Conservation (phyloP, 1,284 basidiomycete genomes). For the Naganishia sp. region DNA sequence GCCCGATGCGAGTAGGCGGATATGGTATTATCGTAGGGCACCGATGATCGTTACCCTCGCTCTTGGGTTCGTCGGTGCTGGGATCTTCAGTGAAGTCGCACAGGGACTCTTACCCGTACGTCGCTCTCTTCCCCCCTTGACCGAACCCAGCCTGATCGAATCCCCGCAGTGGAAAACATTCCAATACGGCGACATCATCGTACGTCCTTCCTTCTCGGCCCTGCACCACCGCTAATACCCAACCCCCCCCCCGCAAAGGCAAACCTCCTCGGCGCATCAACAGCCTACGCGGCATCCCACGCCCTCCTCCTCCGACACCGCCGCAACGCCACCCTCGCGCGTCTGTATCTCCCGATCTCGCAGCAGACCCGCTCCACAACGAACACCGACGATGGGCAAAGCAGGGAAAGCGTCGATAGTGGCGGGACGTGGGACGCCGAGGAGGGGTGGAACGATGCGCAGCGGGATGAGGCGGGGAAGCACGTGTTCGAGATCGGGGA, state of each 20-base stretch:
- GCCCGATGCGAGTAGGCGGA: constrained; percentile 44
- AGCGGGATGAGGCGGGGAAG: no score
- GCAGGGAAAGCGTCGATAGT: constrained; percentile 8
- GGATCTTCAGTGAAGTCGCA: constrained; percentile 49
- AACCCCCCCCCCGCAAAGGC: constrained; percentile 35
- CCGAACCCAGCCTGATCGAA: no score
- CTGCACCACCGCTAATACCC: no score
- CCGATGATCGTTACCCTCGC: constrained; percentile 48
- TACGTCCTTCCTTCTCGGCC: no score
- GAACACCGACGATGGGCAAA: neutral
- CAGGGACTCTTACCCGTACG: constrained; percentile 52
- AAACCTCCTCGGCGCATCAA: constrained; percentile 48
- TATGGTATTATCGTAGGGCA: constrained; percentile 53
- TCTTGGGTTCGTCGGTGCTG: constrained; percentile 48
- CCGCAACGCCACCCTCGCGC: constrained; percentile 42
- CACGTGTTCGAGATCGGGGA: no score
- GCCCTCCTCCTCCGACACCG: constrained; percentile 40
- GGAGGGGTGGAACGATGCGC: no score
- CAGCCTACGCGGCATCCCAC: constrained; percentile 50
- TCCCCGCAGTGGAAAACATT: constrained; percentile 53
- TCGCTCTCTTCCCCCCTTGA: constrained; percentile 17
- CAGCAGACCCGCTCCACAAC: neutral
- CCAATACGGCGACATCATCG: neutral
- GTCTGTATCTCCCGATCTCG: constrained; percentile 50
- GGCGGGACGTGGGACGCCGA: constrained; percentile 23